phyloP scores from a whole-genome alignment of 31 red algal genomes.

The Asparagopsis taxiformis region DNA sequence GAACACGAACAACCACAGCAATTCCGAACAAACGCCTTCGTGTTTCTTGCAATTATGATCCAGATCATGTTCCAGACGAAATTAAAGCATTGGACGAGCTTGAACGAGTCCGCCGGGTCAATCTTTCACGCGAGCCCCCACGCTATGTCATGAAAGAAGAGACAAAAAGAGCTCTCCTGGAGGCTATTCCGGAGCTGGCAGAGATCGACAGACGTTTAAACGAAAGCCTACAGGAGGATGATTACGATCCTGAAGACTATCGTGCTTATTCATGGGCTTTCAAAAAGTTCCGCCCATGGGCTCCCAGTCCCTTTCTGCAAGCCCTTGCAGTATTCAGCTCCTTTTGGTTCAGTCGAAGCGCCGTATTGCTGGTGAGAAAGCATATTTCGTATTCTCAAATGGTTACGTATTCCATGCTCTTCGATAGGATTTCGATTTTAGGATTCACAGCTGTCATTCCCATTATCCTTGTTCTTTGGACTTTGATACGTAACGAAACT shows the following conservation, averaged over 20 bases:
- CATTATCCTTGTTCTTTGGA: background rate
- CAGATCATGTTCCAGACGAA: conserved; percentile 10
- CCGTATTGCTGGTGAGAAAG: conserved; percentile 7
- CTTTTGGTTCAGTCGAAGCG: conserved; percentile 1
- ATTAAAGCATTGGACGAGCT: conserved; percentile 30
- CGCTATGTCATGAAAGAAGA: conserved; percentile 4
- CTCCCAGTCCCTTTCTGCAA: conserved; percentile 11
- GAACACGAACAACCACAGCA: no score
- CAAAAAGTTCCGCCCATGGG: conserved; percentile 13
- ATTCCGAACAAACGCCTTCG: background rate
- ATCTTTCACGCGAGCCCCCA: background rate
- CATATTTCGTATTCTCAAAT: background rate
- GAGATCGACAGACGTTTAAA: conserved; percentile 22
- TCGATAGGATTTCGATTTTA: conserved; percentile 4
- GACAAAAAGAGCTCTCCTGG: conserved; percentile 4
- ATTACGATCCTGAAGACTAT: conserved; percentile 45
- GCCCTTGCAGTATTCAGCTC: background rate
- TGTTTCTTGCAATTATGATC: background rate
- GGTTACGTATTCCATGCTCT: conserved; percentile 1
- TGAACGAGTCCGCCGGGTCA: conserved; percentile 9
- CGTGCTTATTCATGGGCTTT: conserved; percentile 50
- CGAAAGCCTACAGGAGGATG: conserved; percentile 12
- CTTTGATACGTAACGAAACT: background rate
- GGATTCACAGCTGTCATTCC: conserved; percentile 1
- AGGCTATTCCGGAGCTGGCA: conserved; percentile 12